Evolutionary conservation across 2,329 filamentous ascomycete species (phyloP).

Genomic region (Cyphellophora europaea): DNA sequence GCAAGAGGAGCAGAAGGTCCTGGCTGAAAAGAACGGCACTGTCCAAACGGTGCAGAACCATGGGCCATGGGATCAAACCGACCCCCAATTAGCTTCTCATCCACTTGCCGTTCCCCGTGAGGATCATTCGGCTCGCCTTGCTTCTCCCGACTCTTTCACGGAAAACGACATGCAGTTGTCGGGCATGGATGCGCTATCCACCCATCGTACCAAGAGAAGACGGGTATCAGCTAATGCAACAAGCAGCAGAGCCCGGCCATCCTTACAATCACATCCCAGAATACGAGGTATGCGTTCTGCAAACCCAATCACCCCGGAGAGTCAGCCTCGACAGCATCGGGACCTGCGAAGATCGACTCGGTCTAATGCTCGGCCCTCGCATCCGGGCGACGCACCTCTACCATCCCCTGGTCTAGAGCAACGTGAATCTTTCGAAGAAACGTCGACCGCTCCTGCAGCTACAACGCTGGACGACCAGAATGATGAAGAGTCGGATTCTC

Average conservation of each 20-base stretch:
- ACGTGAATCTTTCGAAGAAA: neutral
- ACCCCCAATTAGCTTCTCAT: neutral
- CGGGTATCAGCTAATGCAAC: neutral
- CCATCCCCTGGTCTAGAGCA: conserved; percentile 1
- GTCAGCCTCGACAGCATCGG: conserved; percentile 1
- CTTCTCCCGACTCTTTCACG: conserved; percentile 18
- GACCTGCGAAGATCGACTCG: too few relatives aligned
- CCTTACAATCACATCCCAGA: conserved; percentile 8
- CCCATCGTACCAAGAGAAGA: neutral
- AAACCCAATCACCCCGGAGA: conserved; percentile 19
- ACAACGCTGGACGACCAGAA: neutral
- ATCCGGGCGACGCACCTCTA: neutral
- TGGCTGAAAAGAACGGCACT: conserved; percentile 12
- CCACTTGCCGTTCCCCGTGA: neutral
- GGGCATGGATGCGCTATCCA: neutral
- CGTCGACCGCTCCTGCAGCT: neutral
- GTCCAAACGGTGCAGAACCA: conserved; percentile 13
- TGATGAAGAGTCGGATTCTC: neutral
- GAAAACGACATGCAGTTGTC: conserved; percentile 11
- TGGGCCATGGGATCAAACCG: conserved; percentile 2
- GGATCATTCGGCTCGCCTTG: conserved; percentile 7
- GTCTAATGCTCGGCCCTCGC: neutral
- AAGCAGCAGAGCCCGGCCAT: neutral
- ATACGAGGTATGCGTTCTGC: conserved; percentile 13
- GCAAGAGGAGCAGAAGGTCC: conserved; percentile 13